Base-by-base conservation (phyloP, 352 stramenopile genomes). In the Thalassiosira livingstoniorum region DNA sequence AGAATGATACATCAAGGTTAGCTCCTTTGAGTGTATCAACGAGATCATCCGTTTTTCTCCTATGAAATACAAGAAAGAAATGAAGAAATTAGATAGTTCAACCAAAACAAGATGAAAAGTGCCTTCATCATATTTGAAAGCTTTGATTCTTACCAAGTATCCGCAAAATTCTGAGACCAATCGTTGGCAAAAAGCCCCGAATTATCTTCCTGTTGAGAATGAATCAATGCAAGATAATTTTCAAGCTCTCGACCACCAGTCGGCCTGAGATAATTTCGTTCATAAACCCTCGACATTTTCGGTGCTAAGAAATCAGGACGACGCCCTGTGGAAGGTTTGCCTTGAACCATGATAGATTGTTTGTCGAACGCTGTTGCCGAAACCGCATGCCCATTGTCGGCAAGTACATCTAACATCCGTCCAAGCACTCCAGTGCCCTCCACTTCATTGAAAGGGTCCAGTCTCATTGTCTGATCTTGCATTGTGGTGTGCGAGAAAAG, bases 401-500 rank as follows among this genome's bases (percentile, higher is more conserved):
- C 72, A 51, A 90, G 76, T 31, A 90, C 58, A 39, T 90, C 84
- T 39, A 85, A 75, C 76, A 90, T 87, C 11, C 84, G 79, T 2
- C 84, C 84, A 54, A 90, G 55, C 45, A 91, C 82, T 43, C 86
- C 82, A 65, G 86, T 66, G 29, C 82, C 79, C 55, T 66, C 68
- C 13, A 73, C 77, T 63, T 90, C 82, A 18, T 69, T 71, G 45
- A 90, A 91, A 71, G 86, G 79, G 80, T 91, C 86, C 42, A 91
- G 82, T 27, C 64, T 47, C 10, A 81, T 68, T 10, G 82, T 66
- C 45, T 91, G 82, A 3, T 43, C 39, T 55, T 72, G 81, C 86
- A 89, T 89, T 13, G 78, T 74, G 47, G 89, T 77, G 71, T 94
- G 90, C 25, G 85, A 87, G 67, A 90, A 92, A n/a, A 94, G 42